Conservation (phyloP, 202 grass and related monocot species). For the Dendrocalamus latiflorus region DNA sequence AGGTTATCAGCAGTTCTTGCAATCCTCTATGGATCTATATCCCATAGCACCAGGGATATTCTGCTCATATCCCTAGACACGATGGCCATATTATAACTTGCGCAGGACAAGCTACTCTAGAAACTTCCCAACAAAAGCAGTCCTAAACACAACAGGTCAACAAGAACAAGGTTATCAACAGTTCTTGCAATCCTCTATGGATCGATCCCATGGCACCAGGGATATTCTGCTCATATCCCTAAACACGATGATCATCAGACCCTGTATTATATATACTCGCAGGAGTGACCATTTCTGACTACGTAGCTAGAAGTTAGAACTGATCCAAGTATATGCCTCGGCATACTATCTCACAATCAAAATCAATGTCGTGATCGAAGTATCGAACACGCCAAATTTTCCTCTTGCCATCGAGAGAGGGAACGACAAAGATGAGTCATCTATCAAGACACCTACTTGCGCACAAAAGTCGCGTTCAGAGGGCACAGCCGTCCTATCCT, state of each 20-base stretch:
- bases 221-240: conserved; percentile 43
- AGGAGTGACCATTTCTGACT: background rate
- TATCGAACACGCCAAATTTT: background rate
- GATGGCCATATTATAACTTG: background rate
- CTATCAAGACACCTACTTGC: background rate
- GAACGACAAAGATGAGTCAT: conserved; percentile 8
- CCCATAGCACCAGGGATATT: too few relatives aligned
- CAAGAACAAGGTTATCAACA: conserved; percentile 19
- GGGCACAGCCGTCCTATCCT: background rate
- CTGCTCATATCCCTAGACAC: too few relatives aligned
- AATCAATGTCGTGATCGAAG: background rate
- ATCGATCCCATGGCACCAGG: background rate
- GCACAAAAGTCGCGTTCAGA: conserved; percentile 5
- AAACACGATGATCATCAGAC: background rate
- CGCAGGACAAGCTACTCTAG: background rate
- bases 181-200: background rate
- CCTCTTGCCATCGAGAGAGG: background rate
- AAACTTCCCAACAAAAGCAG: background rate
- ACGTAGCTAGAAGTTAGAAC: background rate
- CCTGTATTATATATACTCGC: background rate
- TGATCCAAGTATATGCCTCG: conserved; percentile 20
- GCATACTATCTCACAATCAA: background rate
- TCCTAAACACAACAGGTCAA: background rate
- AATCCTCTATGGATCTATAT: too few relatives aligned
- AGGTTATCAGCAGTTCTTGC: too few relatives aligned